phyloP scores from a whole-genome alignment of 306 rosid genomes.

The Prosopis cineraria region DNA sequence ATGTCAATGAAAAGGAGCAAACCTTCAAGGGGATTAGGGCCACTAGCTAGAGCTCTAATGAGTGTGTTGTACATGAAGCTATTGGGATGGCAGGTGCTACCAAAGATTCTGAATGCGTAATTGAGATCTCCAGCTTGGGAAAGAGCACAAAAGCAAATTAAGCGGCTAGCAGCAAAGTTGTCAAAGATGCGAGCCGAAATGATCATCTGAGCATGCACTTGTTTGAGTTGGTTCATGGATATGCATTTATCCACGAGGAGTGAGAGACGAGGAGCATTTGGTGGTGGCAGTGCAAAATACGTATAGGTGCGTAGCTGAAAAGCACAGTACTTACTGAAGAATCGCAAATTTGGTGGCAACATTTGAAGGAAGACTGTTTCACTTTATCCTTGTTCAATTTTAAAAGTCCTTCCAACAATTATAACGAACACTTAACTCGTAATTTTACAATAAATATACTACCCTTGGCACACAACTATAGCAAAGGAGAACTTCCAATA shows the following conservation, averaged over 20 bases:
- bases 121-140: conserved; percentile 39
- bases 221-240: conserved; percentile 40
- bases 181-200: conserved; percentile 41
- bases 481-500: neutral
- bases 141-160: conserved; percentile 42
- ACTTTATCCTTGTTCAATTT: neutral
- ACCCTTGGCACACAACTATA: neutral
- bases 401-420: neutral
- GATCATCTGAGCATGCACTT: conserved; percentile 49
- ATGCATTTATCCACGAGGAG: conserved; percentile 42
- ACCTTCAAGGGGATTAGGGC: conserved; percentile 29
- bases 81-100: conserved; percentile 32
- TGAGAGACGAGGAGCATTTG: conserved; percentile 32
- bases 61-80: conserved; percentile 58
- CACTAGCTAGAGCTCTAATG: conserved; percentile 42
- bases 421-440: neutral
- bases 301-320: conserved; percentile 7
- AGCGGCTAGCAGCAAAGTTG: conserved; percentile 45
- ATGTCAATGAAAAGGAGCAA: conserved; percentile 36
- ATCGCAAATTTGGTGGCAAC: conserved; percentile 41
- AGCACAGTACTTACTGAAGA: neutral
- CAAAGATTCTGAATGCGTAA: conserved; percentile 44
- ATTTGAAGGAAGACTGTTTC: conserved; percentile 13
- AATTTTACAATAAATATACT: neutral
- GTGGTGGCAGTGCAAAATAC: neutral